Evolutionary conservation across 192 early-diverging fungal species (phyloP).

Genomic region (Rhizophagus clarus): DNA sequence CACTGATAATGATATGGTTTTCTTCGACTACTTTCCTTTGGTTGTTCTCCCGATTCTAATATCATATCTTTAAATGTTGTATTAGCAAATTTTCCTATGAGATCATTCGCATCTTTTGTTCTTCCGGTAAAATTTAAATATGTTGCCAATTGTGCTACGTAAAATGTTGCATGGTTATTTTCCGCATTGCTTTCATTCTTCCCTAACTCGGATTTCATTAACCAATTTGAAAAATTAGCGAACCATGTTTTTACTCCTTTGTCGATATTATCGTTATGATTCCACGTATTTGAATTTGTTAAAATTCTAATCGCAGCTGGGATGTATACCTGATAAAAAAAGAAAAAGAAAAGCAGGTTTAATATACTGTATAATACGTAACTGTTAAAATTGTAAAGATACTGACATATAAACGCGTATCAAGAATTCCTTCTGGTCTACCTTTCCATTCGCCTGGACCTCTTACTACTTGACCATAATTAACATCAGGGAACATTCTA

Average conservation of each 20-base stretch:
- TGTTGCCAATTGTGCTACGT: constrained; percentile 38
- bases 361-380: not conserved
- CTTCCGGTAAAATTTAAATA: constrained; percentile 31
- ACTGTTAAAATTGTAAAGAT: not conserved
- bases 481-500: not conserved
- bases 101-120: constrained; percentile 14
- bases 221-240: constrained; percentile 35
- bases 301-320: not conserved
- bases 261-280: not conserved
- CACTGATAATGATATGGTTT: constrained; percentile 42
- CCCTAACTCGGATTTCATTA: constrained; percentile 35
- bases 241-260: constrained; percentile 29
- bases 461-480: constrained; percentile 2
- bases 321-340: not conserved
- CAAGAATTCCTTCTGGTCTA: constrained; percentile 11
- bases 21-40: constrained; percentile 36
- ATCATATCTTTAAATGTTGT: constrained; percentile 27
- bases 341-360: too few relatives aligned
- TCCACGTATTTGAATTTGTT: not conserved
- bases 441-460: not conserved
- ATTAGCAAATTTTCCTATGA: constrained; percentile 29
- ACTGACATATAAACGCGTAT: not conserved
- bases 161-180: constrained; percentile 43
- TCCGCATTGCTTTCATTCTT: not conserved
- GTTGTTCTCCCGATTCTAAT: constrained; percentile 34